A percentile compares a stretch with the other conserved stretches of the same genome.
These are phyloP conservation scores for Capsicum pubescens DNA, from an alignment of 257 asterid species.

Conservation along the genomic window DNA sequence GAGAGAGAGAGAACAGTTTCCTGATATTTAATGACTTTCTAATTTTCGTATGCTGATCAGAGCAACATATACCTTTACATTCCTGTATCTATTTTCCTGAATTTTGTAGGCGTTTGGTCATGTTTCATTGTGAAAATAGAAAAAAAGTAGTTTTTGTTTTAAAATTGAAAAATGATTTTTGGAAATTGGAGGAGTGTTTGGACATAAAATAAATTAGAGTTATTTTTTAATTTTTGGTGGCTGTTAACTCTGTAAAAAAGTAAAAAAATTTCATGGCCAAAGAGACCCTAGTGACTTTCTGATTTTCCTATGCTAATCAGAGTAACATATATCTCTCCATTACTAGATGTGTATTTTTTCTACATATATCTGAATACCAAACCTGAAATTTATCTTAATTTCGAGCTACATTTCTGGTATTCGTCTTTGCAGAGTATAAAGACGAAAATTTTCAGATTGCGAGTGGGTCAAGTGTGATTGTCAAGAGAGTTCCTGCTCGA, in stretches of 20 bases:
- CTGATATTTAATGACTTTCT: background rate
- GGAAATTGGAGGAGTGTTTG: too few species aligned
- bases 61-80: background rate
- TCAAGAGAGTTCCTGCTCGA: conserved; percentile 79
- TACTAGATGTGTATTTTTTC: background rate
- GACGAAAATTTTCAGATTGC: conserved; percentile 67
- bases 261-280: too few species aligned
- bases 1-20: background rate
- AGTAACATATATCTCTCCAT: background rate
- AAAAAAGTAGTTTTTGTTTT: too few species aligned
- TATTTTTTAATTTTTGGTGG: too few species aligned
- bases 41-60: background rate
- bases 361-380: too few species aligned
- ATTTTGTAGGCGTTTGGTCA: too few species aligned
- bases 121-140: too few species aligned
- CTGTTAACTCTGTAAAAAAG: too few species aligned
- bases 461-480: conserved; percentile 75
- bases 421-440: conserved; percentile 51
- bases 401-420: background rate
- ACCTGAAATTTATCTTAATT: background rate
- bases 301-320: background rate
- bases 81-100: background rate
- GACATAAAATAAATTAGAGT: too few species aligned
- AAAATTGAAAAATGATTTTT: too few species aligned
- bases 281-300: background rate